phyloP scores from a whole-genome alignment of 2,329 filamentous ascomycete species.

The Cercospora sojina region DNA sequence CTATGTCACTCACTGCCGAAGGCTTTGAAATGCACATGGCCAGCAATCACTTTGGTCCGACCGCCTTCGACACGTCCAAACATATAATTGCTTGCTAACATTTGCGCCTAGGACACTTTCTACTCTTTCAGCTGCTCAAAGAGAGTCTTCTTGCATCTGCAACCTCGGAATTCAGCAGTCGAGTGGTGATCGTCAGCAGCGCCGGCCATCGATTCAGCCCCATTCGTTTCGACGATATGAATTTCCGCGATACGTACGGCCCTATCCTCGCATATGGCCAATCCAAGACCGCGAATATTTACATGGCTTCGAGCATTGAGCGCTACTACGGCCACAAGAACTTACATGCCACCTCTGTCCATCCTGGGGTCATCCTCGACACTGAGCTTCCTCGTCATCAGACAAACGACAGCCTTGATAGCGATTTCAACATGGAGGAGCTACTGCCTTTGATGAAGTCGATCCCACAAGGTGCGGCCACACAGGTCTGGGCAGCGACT shows the following conservation, averaged over 20 bases:
- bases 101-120: constrained; percentile 44
- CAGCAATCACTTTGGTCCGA: constrained; percentile 48
- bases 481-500: constrained; percentile 49
- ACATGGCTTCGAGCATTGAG: constrained; percentile 53
- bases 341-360: constrained; percentile 48
- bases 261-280: constrained; percentile 46
- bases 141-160: constrained; percentile 39
- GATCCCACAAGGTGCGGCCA: constrained; percentile 52
- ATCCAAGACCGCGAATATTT: constrained; percentile 54
- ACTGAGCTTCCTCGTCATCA: neutral
- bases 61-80: neutral
- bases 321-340: constrained; percentile 47
- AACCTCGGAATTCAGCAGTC: constrained; percentile 37
- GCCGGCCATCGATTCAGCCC: constrained; percentile 42
- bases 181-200: constrained; percentile 48
- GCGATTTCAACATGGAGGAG: constrained; percentile 5
- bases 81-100: neutral
- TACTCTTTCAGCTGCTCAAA: constrained; percentile 55
- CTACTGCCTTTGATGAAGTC: constrained; percentile 15
- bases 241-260: constrained; percentile 33
- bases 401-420: constrained; percentile 8
- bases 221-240: constrained; percentile 36
- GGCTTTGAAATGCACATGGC: constrained; percentile 52
- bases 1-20: constrained; percentile 1
- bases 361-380: constrained; percentile 38